Conservation (phyloP, 371 early-diverging fungal species). For the Apophysomyces sp. region DNA sequence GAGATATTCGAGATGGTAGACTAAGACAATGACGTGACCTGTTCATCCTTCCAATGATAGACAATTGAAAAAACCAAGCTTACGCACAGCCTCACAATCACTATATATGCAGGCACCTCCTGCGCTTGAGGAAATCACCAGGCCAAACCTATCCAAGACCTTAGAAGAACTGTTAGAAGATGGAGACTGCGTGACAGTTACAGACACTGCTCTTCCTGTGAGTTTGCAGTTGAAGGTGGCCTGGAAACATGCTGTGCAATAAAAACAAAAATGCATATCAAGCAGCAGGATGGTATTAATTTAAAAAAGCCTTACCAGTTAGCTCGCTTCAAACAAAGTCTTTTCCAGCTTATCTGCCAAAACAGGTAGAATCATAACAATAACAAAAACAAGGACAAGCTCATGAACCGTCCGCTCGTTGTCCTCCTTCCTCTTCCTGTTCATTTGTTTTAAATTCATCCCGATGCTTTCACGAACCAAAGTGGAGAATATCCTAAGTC, state of each 20-base stretch:
- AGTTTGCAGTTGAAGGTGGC: conserved; percentile 48
- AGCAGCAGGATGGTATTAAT: no score
- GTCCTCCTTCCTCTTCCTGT: not conserved
- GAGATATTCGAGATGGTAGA: not conserved
- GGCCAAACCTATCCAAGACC: conserved; percentile 68
- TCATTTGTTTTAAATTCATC: conserved; percentile 8
- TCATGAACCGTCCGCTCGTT: no score
- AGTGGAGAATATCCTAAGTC: conserved; percentile 38
- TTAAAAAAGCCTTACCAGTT: no score
- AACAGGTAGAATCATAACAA: no score
- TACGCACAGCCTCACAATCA: conserved; percentile 57
- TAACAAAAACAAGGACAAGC: no score
- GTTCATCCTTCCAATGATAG: conserved; percentile 30
- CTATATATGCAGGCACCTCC: conserved; percentile 85
- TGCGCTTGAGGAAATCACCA: conserved; percentile 64
- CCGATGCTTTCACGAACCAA: conserved; percentile 40
- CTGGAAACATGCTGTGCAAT: conserved; percentile 9
- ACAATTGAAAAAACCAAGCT: conserved; percentile 79
- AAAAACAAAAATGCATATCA: not conserved
- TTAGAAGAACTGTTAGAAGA: conserved; percentile 66
- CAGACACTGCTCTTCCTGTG: conserved; percentile 73
- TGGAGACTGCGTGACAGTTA: conserved; percentile 68
- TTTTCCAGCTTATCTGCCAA: no score
- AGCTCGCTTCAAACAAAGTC: no score
- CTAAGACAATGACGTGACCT: not conserved